Base-by-base conservation (phyloP, 495 filamentous ascomycete genomes). In the Achaetomiella virescens region DNA sequence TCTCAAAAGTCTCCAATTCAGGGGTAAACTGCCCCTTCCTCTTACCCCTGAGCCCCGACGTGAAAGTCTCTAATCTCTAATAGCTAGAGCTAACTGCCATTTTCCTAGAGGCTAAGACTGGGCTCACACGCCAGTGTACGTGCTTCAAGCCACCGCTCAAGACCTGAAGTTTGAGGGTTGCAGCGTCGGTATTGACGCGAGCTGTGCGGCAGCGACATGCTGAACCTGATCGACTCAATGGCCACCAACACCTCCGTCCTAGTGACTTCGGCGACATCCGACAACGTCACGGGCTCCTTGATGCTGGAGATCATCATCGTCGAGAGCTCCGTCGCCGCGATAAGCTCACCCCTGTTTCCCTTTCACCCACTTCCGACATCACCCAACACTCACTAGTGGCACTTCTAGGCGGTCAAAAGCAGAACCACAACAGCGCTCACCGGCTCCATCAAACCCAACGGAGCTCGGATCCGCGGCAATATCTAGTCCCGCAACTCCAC, bases 131-230 rank as follows among this genome's bases (percentile, higher is more conserved):
- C 63, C 72, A 24, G 58, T 59, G 1, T 72, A 61, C 76, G n/a
- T n/a, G n/a, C n/a, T 74, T 49, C 72, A 72, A 0, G 71, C 66
- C 0, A 68, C 77, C 4, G 63, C 75, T 17, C 76, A 81, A 47
- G 62, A 54, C 63, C 62, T 52, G 52, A 74, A 35, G 66, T 59
- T 84, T 48, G 59, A 66, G 38, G 75, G 78, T 56, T 84, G 81
- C 65, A 69, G 66, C 9, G 72, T 79, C 18, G 82, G 79, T 54
- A 70, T 85, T 29, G 72, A 81, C 51, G 84, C 83, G 52, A 62
- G 51, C 60, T 86, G 86, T n/a, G n/a, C 57, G 75, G 83, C 21
- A 68, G 70, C 22, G 61, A 59, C 8, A 55, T 65, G 22, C 36
- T 80, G n/a, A 65, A 59, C 42, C 68, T 79, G 37, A 64, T 78